Percentiles rank a stretch among this genome's conserved stretches.
These are phyloP conservation scores for Fusarium sp. DNA, from an alignment of 2,329 filamentous ascomycete species.

Conservation along the genomic window DNA sequence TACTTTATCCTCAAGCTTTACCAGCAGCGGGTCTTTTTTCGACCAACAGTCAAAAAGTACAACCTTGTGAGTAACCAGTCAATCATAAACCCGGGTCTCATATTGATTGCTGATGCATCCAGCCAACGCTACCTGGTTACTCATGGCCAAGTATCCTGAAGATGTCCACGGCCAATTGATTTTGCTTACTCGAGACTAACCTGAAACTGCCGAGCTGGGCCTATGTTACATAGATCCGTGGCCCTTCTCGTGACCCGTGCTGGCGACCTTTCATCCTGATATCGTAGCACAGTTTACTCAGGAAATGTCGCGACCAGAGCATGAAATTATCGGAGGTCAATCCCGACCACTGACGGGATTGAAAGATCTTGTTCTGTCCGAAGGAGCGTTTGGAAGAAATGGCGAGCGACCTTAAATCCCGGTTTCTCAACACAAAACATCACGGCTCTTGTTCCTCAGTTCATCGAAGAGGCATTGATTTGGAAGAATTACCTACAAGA, in stretches of 20 bases:
- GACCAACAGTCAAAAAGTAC: neutral
- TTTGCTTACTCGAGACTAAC: neutral
- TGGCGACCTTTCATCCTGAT: neutral
- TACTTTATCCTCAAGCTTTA: neutral
- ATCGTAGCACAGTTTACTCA: neutral
- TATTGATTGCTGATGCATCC: neutral
- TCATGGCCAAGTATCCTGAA: neutral
- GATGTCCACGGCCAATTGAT: neutral
- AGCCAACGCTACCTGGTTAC: neutral
- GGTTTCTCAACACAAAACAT: neutral
- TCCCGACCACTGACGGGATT: neutral
- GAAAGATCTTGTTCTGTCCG: neutral
- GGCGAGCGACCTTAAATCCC: neutral
- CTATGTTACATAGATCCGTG: neutral
- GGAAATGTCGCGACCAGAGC: neutral
- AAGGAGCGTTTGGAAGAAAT: slow-evolving; percentile 2
- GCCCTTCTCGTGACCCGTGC: neutral
- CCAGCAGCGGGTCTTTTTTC: neutral
- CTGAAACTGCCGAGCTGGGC: neutral
- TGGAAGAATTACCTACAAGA: neutral
- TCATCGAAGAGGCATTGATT: neutral
- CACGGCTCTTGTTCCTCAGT: neutral
- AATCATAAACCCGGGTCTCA: accelerated
- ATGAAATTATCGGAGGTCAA: neutral
- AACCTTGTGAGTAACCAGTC: neutral